These are phyloP conservation scores for Caryopteris hybrid DNA, from an alignment of 305 asterid species.

Conservation along the genomic window DNA sequence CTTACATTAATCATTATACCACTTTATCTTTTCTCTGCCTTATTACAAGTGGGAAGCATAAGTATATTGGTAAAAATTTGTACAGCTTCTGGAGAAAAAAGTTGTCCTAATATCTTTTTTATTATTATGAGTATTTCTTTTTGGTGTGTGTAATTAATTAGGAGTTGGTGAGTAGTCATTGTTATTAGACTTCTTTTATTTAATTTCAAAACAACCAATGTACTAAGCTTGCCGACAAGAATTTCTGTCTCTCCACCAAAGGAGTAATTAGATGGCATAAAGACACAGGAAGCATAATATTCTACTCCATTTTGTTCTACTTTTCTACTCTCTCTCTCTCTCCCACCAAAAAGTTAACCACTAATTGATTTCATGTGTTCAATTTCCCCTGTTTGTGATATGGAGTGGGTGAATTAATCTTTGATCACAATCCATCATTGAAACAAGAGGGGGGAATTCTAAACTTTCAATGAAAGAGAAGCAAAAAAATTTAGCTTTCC, in stretches of 20 bases:
- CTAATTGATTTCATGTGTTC: conserved; percentile 26
- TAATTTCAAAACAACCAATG: conserved; percentile 19
- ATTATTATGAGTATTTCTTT: not conserved
- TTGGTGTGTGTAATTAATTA: conserved; percentile 14
- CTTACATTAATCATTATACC: conserved; percentile 43
- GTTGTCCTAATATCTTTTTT: not conserved
- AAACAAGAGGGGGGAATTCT: not conserved
- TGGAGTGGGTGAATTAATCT: conserved; percentile 23
- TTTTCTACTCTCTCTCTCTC: conserved; percentile 22
- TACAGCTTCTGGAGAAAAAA: conserved; percentile 15
- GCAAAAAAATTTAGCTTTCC: not conserved
- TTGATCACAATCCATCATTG: conserved; percentile 20
- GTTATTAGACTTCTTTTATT: conserved; percentile 21
- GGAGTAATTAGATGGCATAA: conserved; percentile 43
- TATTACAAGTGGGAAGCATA: conserved; percentile 22
- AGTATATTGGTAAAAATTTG: conserved; percentile 11
- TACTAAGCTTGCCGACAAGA: conserved; percentile 73
- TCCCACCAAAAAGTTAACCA: conserved; percentile 33
- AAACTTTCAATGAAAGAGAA: not conserved
- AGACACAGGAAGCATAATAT: conserved; percentile 26
- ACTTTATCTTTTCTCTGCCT: conserved; percentile 14
- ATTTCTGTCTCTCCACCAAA: conserved; percentile 65
- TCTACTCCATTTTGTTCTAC: conserved; percentile 25
- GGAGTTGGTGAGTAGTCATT: conserved; percentile 76
- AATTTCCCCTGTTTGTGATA: conserved; percentile 26